Percentiles rank a stretch among this genome's conserved stretches.
These are phyloP conservation scores for Apiotrichum siamense DNA, from an alignment of 1,284 basidiomycete species.

Conservation along the genomic window DNA sequence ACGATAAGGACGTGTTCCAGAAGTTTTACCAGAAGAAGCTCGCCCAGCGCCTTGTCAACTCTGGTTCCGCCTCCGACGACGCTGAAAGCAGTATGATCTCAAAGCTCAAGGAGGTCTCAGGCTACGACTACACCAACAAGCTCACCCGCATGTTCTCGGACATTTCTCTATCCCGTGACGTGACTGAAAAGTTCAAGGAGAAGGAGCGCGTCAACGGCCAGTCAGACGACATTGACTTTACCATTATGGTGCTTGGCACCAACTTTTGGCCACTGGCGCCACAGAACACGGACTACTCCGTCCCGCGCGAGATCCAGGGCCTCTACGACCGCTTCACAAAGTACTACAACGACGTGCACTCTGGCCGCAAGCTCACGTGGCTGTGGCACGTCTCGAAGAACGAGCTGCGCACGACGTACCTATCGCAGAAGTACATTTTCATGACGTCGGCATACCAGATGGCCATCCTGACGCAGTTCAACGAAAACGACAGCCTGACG, in stretches of 20 bases:
- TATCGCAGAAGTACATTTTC: constrained; percentile 90
- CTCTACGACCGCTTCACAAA: constrained; percentile 88
- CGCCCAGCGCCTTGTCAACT: constrained; percentile 88
- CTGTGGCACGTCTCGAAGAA: constrained; percentile 97
- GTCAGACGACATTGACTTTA: constrained; percentile 68
- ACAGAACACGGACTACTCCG: constrained; percentile 75
- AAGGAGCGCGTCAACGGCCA: constrained; percentile 70
- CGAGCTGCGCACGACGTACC: constrained; percentile 87
- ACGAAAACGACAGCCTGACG: constrained; percentile 76
- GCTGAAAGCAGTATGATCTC: constrained; percentile 98
- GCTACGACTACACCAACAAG: constrained; percentile 98
- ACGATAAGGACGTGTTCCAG: constrained; percentile 99
- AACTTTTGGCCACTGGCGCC: constrained; percentile 94
- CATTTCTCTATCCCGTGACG: constrained; percentile 90
- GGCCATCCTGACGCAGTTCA: constrained; percentile 91
- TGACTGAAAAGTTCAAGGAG: constrained; percentile 95
- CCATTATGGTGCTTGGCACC: constrained; percentile 87
- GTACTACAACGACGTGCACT: constrained; percentile 74
- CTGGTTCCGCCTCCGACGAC: constrained; percentile 91
- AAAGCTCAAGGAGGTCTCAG: constrained; percentile 95
- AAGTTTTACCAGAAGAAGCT: constrained; percentile 97
- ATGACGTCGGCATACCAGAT: constrained; percentile 95
- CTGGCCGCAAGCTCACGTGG: constrained; percentile 91
- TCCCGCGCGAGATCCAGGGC: constrained; percentile 78
- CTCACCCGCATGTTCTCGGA: constrained; percentile 97